Evolutionary conservation across 495 filamentous ascomycete genomes (phyloP).

Genomic region (Penicillium nucicola): DNA sequence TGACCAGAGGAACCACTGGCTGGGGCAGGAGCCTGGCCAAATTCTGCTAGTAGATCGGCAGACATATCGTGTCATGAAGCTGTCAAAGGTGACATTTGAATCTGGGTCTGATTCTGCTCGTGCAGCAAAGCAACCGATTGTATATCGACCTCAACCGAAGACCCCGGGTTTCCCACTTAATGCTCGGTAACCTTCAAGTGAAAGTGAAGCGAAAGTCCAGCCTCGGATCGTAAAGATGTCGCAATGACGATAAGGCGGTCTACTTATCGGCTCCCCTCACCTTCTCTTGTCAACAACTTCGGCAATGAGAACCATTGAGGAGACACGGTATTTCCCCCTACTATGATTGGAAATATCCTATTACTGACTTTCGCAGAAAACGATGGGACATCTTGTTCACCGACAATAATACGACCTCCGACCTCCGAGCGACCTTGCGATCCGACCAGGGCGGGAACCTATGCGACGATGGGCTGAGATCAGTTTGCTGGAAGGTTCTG

Average conservation of each 20-base stretch:
- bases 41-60: constrained; percentile 70
- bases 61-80: constrained; percentile 53
- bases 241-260: constrained; percentile 21
- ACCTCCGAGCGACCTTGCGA: constrained; percentile 65
- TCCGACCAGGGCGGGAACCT: constrained; percentile 52
- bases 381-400: constrained; percentile 67
- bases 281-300: constrained; percentile 8
- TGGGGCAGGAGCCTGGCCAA: constrained; percentile 43
- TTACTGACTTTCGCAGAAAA: constrained; percentile 32
- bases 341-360: background rate
- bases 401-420: constrained; percentile 54
- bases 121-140: background rate
- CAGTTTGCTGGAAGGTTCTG: constrained; percentile 89
- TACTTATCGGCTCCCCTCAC: constrained; percentile 18
- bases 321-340: constrained; percentile 50
- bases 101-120: background rate
- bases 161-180: too few species aligned
- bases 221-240: constrained; percentile 4
- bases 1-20: constrained; percentile 12
- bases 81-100: background rate
- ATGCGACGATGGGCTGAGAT: constrained; percentile 72
- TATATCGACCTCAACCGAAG: background rate
- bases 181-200: background rate
- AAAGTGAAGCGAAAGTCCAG: background rate
- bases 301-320: constrained; percentile 61